These are phyloP conservation scores for Lipomyces oligophaga DNA, from an alignment of 805 yeast genomes.

Conservation along the genomic window DNA sequence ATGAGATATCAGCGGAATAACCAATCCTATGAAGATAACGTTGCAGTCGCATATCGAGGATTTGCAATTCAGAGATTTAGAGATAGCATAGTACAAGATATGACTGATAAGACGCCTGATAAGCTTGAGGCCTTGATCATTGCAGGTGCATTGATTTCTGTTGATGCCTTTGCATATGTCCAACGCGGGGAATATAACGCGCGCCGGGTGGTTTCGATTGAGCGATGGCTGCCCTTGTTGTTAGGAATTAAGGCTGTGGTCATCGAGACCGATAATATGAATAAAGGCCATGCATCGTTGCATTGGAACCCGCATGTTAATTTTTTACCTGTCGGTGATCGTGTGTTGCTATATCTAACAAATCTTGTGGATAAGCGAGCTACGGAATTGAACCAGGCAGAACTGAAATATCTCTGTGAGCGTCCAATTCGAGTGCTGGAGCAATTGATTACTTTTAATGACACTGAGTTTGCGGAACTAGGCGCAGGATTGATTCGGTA, in stretches of 20 bases:
- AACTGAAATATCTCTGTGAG: conserved; percentile 22
- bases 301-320: conserved; percentile 27
- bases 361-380: conserved; percentile 25
- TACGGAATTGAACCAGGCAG: conserved; percentile 25
- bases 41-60: conserved; percentile 25
- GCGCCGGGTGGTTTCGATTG: conserved; percentile 21
- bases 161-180: conserved; percentile 26
- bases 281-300: conserved; percentile 12
- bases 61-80: conserved; percentile 26
- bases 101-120: conserved; percentile 17
- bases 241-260: conserved; percentile 28
- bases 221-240: conserved; percentile 27
- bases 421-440: conserved; percentile 27
- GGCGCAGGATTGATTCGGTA: conserved; percentile 27
- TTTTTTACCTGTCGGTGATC: conserved; percentile 26
- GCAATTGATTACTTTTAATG: conserved; percentile 26
- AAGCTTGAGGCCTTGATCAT: conserved; percentile 25
- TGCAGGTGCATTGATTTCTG: conserved; percentile 25
- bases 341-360: conserved; percentile 23
- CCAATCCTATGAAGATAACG: conserved; percentile 19
- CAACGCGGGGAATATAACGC: conserved; percentile 20
- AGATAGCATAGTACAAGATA: conserved; percentile 12
- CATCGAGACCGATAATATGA: conserved; percentile 20
- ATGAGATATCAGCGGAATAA: conserved; percentile 23
- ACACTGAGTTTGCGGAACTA: conserved; percentile 23